phyloP scores from a whole-genome alignment of 768 basidiomycete species.

The Pleurotus citrinopileatus region DNA sequence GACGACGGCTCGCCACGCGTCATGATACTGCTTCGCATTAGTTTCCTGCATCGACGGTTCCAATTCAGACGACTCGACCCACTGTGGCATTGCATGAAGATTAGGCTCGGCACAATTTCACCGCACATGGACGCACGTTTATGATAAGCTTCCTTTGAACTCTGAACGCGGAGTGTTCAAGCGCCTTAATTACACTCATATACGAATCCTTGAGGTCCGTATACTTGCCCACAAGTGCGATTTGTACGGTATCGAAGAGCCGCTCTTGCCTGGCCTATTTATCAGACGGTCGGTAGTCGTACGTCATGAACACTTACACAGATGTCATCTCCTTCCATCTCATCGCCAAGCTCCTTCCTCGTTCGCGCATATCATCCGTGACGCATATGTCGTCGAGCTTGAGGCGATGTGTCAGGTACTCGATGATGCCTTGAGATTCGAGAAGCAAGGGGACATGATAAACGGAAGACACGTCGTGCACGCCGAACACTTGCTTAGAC shows the following conservation, averaged over 20 bases:
- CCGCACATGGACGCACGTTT: slow-evolving; percentile 47
- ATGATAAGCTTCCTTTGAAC: slow-evolving; percentile 82
- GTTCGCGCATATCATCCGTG: slow-evolving; percentile 50
- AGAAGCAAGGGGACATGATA: slow-evolving; percentile 96
- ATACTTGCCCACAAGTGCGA: slow-evolving; percentile 96
- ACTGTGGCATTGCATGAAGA: slow-evolving; percentile 41
- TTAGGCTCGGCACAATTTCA: not conserved
- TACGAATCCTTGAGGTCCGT: slow-evolving; percentile 96
- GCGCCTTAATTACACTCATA: slow-evolving; percentile 95
- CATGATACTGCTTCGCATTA: slow-evolving; percentile 87
- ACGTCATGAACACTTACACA: slow-evolving; percentile 45
- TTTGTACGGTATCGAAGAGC: slow-evolving; percentile 82
- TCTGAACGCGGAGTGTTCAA: slow-evolving; percentile 96
- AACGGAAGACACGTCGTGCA: slow-evolving; percentile 94
- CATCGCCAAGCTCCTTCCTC: slow-evolving; percentile 62
- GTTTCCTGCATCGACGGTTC: slow-evolving; percentile 78
- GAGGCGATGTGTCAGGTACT: slow-evolving; percentile 81
- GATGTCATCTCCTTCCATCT: slow-evolving; percentile 85
- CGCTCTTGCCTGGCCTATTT: slow-evolving; percentile 75
- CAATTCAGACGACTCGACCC: slow-evolving; percentile 94
- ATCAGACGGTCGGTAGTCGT: slow-evolving; percentile 4
- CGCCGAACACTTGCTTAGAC: slow-evolving; percentile 86
- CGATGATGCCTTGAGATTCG: slow-evolving; percentile 87
- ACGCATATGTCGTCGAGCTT: slow-evolving; percentile 60
- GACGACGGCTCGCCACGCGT: slow-evolving; percentile 92